phyloP scores from a whole-genome alignment of 192 early-diverging fungal species.

The Coemansia sp. region DNA sequence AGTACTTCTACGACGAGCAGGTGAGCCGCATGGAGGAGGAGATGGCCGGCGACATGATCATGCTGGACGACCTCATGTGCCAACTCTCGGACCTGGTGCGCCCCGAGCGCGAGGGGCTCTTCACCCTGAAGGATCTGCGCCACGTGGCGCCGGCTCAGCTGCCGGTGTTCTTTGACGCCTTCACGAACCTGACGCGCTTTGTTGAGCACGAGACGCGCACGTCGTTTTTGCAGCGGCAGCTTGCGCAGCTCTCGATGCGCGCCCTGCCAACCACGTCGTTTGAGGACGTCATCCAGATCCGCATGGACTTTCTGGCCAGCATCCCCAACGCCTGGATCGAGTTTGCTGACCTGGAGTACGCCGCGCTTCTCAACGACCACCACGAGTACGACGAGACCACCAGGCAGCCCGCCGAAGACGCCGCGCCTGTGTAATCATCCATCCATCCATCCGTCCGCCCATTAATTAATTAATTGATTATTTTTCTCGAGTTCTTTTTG shows the following conservation, averaged over 20 bases:
- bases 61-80: slow-evolving; percentile 55
- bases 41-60: slow-evolving; percentile 49
- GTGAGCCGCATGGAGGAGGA: slow-evolving; percentile 62
- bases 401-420: not conserved
- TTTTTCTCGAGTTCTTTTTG: not conserved
- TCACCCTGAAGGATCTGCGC: slow-evolving; percentile 53
- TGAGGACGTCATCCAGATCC: slow-evolving; percentile 47
- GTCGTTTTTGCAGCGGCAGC: slow-evolving; percentile 51
- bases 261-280: slow-evolving; percentile 42
- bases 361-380: slow-evolving; percentile 50
- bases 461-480: not conserved
- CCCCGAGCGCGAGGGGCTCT: slow-evolving; percentile 41
- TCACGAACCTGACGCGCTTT: slow-evolving; percentile 54
- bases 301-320: slow-evolving; percentile 49
- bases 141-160: slow-evolving; percentile 27
- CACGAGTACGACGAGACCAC: slow-evolving; percentile 19
- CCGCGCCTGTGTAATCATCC: not conserved
- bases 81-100: slow-evolving; percentile 54
- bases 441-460: no score
- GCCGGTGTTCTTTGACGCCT: slow-evolving; percentile 54
- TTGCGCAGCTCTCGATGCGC: slow-evolving; percentile 49
- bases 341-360: slow-evolving; percentile 56
- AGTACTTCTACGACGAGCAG: slow-evolving; percentile 86
- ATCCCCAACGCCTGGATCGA: slow-evolving; percentile 53
- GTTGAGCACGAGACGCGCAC: slow-evolving; percentile 53